These are phyloP conservation scores for Talaromyces sp. DNA, from an alignment of 2,329 filamentous ascomycete species.

Conservation along the genomic window DNA sequence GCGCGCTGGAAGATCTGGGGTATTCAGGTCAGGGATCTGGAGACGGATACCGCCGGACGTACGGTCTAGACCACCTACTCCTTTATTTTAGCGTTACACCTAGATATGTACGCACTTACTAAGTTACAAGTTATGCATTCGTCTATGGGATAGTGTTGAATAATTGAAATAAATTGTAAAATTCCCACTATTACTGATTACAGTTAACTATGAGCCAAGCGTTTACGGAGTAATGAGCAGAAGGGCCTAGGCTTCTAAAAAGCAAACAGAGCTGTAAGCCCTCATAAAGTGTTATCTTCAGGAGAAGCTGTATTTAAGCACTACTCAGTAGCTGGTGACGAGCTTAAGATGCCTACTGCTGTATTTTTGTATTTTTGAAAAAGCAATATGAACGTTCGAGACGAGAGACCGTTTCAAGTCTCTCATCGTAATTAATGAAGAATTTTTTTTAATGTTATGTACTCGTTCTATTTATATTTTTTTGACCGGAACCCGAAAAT, in stretches of 20 bases:
- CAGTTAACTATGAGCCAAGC: neutral
- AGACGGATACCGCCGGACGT: neutral
- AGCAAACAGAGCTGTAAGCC: neutral
- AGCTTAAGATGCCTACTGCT: neutral
- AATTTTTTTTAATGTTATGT: neutral
- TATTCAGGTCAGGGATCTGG: constrained; percentile 31
- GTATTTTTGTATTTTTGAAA: neutral
- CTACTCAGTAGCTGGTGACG: neutral
- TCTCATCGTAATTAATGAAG: neutral
- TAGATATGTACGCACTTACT: neutral
- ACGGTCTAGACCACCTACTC: neutral
- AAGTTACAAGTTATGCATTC: neutral
- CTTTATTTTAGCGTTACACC: neutral
- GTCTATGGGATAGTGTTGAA: too few species aligned
- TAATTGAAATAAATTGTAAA: too few species aligned
- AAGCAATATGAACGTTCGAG: neutral
- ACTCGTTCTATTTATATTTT: neutral
- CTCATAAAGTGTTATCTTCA: neutral
- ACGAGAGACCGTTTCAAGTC: too few species aligned
- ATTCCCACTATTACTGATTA: too few species aligned
- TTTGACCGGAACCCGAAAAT: neutral
- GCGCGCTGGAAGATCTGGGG: constrained; percentile 43
- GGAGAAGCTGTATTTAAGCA: neutral
- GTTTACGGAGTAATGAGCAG: neutral
- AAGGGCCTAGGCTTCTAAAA: neutral